Percentiles rank a stretch among this genome's conserved stretches.
phyloP scores from a whole-genome alignment of 352 stramenopile species.

The Phytophthora pistaciae region DNA sequence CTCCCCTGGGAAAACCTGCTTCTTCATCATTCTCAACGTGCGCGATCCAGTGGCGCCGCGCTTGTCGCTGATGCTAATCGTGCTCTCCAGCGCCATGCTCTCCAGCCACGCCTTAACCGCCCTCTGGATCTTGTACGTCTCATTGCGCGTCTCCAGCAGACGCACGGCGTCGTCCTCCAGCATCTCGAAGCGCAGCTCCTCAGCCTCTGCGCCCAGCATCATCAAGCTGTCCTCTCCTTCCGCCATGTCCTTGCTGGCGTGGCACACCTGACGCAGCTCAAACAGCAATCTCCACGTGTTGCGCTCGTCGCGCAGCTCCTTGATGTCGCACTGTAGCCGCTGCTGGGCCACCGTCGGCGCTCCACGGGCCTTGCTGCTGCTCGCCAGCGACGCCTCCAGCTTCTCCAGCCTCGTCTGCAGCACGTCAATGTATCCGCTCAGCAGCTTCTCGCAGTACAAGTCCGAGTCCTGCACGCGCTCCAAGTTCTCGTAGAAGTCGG shows the following conservation, averaged over 20 bases:
- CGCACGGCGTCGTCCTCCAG: constrained; percentile 80
- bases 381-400: constrained; percentile 43
- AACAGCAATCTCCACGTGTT: constrained; percentile 88
- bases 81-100: constrained; percentile 78
- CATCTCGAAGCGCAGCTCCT: constrained; percentile 77
- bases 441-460: constrained; percentile 74
- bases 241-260: constrained; percentile 31
- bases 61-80: constrained; percentile 69
- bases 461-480: constrained; percentile 77
- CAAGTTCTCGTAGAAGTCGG: constrained; percentile 81
- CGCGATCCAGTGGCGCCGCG: constrained; percentile 55
- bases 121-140: constrained; percentile 75
- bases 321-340: constrained; percentile 59
- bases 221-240: constrained; percentile 49
- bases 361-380: constrained; percentile 28
- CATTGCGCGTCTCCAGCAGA: constrained; percentile 63
- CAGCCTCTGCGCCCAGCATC: constrained; percentile 44
- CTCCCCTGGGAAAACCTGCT: constrained; percentile 44
- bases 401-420: constrained; percentile 73
- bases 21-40: constrained; percentile 72
- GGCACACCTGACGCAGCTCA: constrained; percentile 76
- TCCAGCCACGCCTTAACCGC: constrained; percentile 87
- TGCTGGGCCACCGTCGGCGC: constrained; percentile 30
- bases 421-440: constrained; percentile 83
- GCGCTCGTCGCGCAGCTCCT: constrained; percentile 77